Percentiles rank a stretch among this genome's conserved stretches.
Evolutionary conservation across 2,329 filamentous ascomycete species (phyloP).

Genomic region (Tolypocladium tropicale): DNA sequence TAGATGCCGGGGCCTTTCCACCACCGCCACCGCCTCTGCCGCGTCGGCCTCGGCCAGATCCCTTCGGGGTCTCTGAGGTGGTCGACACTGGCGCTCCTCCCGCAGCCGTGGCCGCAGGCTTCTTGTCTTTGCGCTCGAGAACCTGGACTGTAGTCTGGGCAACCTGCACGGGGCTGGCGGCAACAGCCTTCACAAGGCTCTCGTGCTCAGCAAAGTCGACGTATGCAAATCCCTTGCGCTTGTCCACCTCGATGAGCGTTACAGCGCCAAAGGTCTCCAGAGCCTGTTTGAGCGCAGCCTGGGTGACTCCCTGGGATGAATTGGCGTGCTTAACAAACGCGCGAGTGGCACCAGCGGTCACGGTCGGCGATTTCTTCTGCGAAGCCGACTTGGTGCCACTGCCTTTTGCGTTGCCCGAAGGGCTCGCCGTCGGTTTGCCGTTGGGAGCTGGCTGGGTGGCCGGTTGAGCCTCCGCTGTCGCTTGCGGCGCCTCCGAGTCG

Average conservation of each 20-base stretch:
- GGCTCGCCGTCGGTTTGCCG: conserved; percentile 10
- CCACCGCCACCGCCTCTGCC: conserved; percentile 8
- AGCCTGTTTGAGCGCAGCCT: conserved; percentile 63
- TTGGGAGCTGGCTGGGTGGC: conserved; percentile 5
- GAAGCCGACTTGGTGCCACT: conserved; percentile 14
- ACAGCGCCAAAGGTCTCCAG: conserved; percentile 67
- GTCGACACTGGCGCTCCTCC: conserved; percentile 1
- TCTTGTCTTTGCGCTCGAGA: conserved; percentile 64
- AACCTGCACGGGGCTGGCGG: conserved; percentile 70
- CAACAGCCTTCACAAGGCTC: conserved; percentile 66
- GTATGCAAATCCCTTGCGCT: conserved; percentile 89
- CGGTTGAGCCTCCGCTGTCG: conserved; percentile 7
- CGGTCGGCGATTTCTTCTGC: conserved; percentile 21
- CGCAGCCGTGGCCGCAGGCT: conserved; percentile 14
- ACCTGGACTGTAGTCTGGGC: conserved; percentile 83
- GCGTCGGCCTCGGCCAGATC: conserved; percentile 12
- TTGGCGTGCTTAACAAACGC: conserved; percentile 78
- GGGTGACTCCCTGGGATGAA: conserved; percentile 83
- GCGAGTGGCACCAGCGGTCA: conserved; percentile 42
- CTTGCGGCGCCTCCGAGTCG: conserved; percentile 14
- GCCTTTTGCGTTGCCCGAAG: conserved; percentile 9
- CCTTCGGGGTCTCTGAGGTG: conserved; percentile 9
- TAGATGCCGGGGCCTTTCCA: conserved; percentile 6
- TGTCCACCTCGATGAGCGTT: conserved; percentile 80
- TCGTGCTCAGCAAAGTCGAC: conserved; percentile 73